Evolutionary conservation across 495 filamentous ascomycete species (phyloP).

Genomic region (Darksidea phi): DNA sequence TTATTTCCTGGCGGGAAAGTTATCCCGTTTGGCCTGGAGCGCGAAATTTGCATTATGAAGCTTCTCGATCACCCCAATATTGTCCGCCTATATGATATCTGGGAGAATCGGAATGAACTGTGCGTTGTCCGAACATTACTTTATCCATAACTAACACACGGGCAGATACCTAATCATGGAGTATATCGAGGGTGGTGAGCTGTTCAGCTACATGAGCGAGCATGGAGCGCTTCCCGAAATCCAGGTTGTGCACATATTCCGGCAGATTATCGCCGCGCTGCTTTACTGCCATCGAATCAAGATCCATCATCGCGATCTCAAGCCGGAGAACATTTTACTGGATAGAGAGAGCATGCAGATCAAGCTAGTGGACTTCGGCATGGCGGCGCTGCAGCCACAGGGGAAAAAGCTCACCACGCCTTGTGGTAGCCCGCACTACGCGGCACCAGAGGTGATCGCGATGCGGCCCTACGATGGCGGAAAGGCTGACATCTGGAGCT

Average conservation of each 20-base stretch:
- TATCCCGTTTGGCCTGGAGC: conserved; percentile 83
- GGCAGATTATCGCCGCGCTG: conserved; percentile 88
- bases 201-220: conserved; percentile 76
- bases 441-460: conserved; percentile 78
- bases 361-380: conserved; percentile 96
- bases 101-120: conserved; percentile 93
- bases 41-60: conserved; percentile 95
- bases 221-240: conserved; percentile 68
- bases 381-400: conserved; percentile 87
- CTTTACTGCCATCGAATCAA: conserved; percentile 89
- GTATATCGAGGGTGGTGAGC: conserved; percentile 84
- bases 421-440: conserved; percentile 95
- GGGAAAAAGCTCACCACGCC: conserved; percentile 76
- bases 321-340: conserved; percentile 94
- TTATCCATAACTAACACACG: conserved; percentile 26
- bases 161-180: conserved; percentile 93
- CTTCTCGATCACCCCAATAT: conserved; percentile 91
- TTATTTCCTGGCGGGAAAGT: conserved; percentile 47
- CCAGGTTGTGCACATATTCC: conserved; percentile 80
- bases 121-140: conserved; percentile 49
- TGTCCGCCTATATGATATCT: conserved; percentile 87
- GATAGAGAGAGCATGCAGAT: conserved; percentile 62
- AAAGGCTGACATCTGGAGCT: conserved; percentile 89
- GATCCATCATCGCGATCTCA: conserved; percentile 94
- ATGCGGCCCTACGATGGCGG: conserved; percentile 73